These are phyloP conservation scores for Magnusiomyces fungicola DNA, from an alignment of 1,139 yeast species.

Conservation along the genomic window DNA sequence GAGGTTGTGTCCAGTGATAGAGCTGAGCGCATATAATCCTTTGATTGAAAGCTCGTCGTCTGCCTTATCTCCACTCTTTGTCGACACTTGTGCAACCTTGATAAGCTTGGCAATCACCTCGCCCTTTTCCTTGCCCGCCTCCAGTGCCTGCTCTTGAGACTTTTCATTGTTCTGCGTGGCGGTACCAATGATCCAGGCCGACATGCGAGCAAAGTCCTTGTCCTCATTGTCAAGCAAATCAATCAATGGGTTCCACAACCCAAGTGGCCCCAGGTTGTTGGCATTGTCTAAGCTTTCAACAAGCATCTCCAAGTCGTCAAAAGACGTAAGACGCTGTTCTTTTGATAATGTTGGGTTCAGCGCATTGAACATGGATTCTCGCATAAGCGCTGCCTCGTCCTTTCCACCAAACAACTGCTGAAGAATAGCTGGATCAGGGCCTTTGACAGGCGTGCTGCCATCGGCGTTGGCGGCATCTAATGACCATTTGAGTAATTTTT, in stretches of 20 bases:
- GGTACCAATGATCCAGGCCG: conserved; percentile 75
- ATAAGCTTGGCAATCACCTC: conserved; percentile 18
- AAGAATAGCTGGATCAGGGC: conserved; percentile 60
- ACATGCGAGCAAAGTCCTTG: conserved; percentile 30
- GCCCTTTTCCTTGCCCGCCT: conserved; percentile 16
- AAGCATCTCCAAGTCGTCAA: conserved; percentile 89
- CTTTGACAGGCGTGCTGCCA: conserved; percentile 19
- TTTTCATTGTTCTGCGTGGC: conserved; percentile 86
- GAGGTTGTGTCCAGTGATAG: conserved; percentile 63
- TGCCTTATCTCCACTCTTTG: conserved; percentile 9
- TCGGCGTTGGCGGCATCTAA: conserved; percentile 39
- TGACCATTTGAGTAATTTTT: conserved; percentile 86
- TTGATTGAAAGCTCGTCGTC: conserved; percentile 43
- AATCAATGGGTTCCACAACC: conserved; percentile 69
- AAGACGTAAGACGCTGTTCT: conserved; percentile 56
- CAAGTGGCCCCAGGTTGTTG: conserved; percentile 76
- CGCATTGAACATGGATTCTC: conserved; percentile 53
- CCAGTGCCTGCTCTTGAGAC: conserved; percentile 50
- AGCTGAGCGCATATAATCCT: conserved; percentile 70
- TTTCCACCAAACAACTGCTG: conserved; percentile 75
- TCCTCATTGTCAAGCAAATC: conserved; percentile 38
- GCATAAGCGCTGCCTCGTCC: conserved; percentile 84
- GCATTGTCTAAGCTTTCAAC: conserved; percentile 94
- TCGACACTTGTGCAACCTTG: conserved; percentile 17
- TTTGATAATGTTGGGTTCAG: too few species aligned